Evolutionary conservation across 306 rosid species (phyloP), one percentile per base, ranked within the genome.

Genomic region (Datisca glomerata): DNA sequence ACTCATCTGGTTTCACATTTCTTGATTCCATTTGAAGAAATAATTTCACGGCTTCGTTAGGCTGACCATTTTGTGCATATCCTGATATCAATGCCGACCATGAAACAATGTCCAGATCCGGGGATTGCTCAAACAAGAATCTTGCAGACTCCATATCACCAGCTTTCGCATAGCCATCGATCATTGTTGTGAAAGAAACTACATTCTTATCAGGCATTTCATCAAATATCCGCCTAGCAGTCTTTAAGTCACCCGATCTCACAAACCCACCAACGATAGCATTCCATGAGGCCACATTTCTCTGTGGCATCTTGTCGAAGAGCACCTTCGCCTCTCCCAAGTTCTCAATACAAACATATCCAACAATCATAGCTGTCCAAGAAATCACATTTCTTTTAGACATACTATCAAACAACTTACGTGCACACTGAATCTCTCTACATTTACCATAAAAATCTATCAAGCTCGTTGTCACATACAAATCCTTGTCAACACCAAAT

Each of bases 21-120:
- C 28, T 40, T 0, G 58, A 60, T 21, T 61, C 58, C 95, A 84
- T 84, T 63, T 74, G 75, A 46, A 53, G 59, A 62, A 76, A 80
- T 2, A 65, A n/a, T 21, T 46, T 32, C 59, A 85, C 48, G 0
- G 79, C 87, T 62, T 68, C 59, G 33, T 43, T 63, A 24, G 84
- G 71, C 40, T 49, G 69, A 17, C 85, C 73, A 65, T 70, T 80
- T 56, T 76, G 96, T 6, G 67, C 75, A 51, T 80, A 80, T 21
- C 93, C 93, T 5, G 79, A 55, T 51, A 85, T 66, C 68, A 85
- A 66, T 17, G 93, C 86, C 46, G 84, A 76, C 84, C 81, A 76
- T 0, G 73, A 67, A 60, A 79, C 55, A 40, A 73, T 41, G 69
- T 85, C 95, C 51, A 64, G 70, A 8, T 40, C 56, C 4, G 53